A percentile compares a stretch with the other conserved stretches of the same genome.
Conservation (phyloP, 2,329 filamentous ascomycete species). For the Xylariales sp. region DNA sequence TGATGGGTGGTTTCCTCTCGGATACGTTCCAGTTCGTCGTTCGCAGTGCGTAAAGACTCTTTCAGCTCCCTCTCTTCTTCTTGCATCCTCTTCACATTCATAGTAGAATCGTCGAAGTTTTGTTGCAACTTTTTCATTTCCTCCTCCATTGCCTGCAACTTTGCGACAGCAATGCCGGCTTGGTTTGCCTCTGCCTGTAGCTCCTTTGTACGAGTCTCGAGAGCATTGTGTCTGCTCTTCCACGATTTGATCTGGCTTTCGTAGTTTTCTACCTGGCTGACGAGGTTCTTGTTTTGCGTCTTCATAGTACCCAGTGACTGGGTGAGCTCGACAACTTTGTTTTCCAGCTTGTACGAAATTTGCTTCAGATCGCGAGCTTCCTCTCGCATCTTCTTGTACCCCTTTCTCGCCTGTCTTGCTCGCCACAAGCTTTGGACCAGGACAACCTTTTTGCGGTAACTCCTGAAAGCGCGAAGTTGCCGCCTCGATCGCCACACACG, state of each 20-base stretch:
- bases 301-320: conserved; percentile 93
- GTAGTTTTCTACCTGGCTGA: conserved; percentile 92
- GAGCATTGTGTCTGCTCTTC: conserved; percentile 89
- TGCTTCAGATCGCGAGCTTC: conserved; percentile 98
- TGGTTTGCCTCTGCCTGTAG: conserved; percentile 97
- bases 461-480: conserved; percentile 83
- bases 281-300: conserved; percentile 90
- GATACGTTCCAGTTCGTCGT: conserved; percentile 81
- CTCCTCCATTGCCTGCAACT: conserved; percentile 89
- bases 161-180: conserved; percentile 92
- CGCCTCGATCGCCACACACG: conserved; percentile 86
- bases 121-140: conserved; percentile 93
- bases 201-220: conserved; percentile 92
- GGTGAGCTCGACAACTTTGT: conserved; percentile 98
- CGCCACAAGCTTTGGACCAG: conserved; percentile 95
- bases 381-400: conserved; percentile 91
- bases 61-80: conserved; percentile 90
- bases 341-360: conserved; percentile 99
- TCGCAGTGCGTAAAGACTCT: conserved; percentile 83
- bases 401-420: conserved; percentile 80
- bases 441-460: conserved; percentile 88
- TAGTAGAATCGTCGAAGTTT: conserved; percentile 89
- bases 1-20: conserved; percentile 79
- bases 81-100: conserved; percentile 92
- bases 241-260: conserved; percentile 96